Conservation (phyloP, 169 alveolate species). For the Plasmodium vivax region DNA sequence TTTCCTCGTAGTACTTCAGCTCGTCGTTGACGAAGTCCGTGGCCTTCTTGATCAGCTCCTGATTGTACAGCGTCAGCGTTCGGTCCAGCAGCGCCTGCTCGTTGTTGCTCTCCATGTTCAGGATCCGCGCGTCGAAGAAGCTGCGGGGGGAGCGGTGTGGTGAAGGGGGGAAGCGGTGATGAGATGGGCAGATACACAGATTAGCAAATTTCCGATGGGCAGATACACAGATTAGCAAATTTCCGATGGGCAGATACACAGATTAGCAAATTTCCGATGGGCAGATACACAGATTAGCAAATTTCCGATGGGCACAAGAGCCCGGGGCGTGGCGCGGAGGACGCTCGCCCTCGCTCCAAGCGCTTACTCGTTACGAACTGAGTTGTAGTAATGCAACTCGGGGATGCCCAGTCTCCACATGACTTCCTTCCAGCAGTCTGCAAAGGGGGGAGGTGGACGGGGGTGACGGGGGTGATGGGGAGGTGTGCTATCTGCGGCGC, state of each 20-base stretch:
- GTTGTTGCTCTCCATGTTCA: slow-evolving; percentile 13
- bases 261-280: too few relatives aligned
- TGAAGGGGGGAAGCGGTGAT: not conserved
- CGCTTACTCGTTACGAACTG: slow-evolving; percentile 53
- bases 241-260: too few relatives aligned
- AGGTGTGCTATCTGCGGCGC: not conserved
- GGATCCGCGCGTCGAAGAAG: slow-evolving; percentile 13
- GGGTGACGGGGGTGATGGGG: not conserved
- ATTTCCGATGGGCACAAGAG: not conserved
- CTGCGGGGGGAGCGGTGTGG: not conserved
- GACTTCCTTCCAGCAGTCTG: slow-evolving; percentile 72
- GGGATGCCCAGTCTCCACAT: slow-evolving; percentile 75
- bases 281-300: not conserved
- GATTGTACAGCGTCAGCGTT: slow-evolving; percentile 27
- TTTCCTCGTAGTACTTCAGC: slow-evolving; percentile 72
- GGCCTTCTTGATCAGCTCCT: slow-evolving; percentile 58
- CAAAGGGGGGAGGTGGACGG: too few relatives aligned
- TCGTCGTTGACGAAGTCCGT: slow-evolving; percentile 67
- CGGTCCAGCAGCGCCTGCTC: slow-evolving; percentile 36
- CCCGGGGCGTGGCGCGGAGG: too few relatives aligned
- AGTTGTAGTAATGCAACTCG: slow-evolving; percentile 65
- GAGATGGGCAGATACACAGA: not conserved
- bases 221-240: too few relatives aligned
- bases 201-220: not conserved
- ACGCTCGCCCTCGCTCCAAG: not conserved